Percentiles rank a stretch among this genome's conserved stretches.
These are phyloP conservation scores for Magnusiomyces ingens DNA, from an alignment of 1,139 yeast genomes.

Conservation along the genomic window DNA sequence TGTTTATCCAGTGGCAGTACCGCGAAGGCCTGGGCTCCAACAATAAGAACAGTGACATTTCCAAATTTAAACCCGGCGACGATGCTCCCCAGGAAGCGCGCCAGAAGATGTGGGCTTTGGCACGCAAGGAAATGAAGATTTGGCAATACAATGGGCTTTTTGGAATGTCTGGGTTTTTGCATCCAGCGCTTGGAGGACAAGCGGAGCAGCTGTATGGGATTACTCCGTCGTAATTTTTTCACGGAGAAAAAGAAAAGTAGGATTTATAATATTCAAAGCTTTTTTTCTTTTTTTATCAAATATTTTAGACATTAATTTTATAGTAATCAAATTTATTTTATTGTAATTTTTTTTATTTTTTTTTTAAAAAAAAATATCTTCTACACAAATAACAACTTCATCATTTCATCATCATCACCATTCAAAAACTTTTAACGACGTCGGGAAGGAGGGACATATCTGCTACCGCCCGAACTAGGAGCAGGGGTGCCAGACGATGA, in stretches of 20 bases:
- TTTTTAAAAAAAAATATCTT: no score
- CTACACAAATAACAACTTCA: no score
- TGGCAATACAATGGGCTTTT: neutral
- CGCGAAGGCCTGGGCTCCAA: conserved; percentile 1
- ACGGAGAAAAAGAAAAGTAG: no score
- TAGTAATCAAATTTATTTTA: neutral
- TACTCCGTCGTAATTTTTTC: no score
- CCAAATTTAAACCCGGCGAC: no score
- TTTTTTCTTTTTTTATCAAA: no score
- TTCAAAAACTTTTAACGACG: neutral
- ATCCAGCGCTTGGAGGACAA: no score
- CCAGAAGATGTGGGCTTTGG: neutral
- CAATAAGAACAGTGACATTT: neutral
- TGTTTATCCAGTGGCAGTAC: conserved; percentile 4
- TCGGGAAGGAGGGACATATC: conserved; percentile 6
- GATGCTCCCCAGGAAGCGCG: neutral
- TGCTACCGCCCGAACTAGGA: conserved; percentile 3
- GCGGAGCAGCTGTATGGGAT: no score
- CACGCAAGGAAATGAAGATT: conserved; percentile 1
- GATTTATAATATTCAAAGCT: no score
- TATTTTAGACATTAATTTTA: no score
- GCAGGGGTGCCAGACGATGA: neutral
- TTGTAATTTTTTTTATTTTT: no score
- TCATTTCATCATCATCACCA: no score
- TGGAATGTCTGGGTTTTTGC: neutral